A percentile compares a stretch with the other conserved stretches of the same genome.
These are phyloP conservation scores for Antitrichia curtipendula DNA, from an alignment of 225 moss, liverwort and hornwort species.

Conservation along the genomic window DNA sequence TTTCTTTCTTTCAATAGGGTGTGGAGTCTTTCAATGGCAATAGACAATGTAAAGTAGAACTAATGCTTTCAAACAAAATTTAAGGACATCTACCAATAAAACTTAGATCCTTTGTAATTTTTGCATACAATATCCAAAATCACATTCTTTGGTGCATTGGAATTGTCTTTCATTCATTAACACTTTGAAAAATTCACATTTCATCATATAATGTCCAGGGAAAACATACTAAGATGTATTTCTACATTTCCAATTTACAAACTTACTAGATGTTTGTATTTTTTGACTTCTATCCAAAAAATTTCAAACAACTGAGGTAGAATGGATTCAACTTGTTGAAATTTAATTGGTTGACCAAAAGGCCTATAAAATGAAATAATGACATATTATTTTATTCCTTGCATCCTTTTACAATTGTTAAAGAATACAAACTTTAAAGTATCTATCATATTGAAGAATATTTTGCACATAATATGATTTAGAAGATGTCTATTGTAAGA, in stretches of 20 bases:
- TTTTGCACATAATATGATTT: background rate
- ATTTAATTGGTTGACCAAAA: background rate
- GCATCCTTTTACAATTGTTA: too few species aligned
- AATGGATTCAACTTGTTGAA: fast-evolving
- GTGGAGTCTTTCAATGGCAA: background rate
- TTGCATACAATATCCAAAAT: background rate
- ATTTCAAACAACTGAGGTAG: too few species aligned
- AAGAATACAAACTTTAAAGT: background rate
- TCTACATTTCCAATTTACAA: background rate
- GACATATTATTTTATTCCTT: background rate
- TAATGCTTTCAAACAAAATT: too few species aligned
- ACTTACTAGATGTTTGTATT: background rate
- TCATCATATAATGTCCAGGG: background rate
- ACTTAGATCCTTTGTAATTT: background rate
- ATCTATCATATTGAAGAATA: background rate
- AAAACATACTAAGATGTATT: background rate
- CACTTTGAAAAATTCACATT: background rate
- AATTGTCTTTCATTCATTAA: background rate
- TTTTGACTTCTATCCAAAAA: background rate
- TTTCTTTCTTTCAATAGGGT: background rate
- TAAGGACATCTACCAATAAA: background rate
- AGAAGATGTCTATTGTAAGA: too few species aligned
- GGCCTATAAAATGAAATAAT: background rate
- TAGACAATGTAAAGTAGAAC: background rate
- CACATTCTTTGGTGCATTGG: background rate